Percentiles rank a stretch among this genome's conserved stretches.
Evolutionary conservation across 495 filamentous ascomycete species (phyloP).

Genomic region (Amphirosellinia nigrospora): DNA sequence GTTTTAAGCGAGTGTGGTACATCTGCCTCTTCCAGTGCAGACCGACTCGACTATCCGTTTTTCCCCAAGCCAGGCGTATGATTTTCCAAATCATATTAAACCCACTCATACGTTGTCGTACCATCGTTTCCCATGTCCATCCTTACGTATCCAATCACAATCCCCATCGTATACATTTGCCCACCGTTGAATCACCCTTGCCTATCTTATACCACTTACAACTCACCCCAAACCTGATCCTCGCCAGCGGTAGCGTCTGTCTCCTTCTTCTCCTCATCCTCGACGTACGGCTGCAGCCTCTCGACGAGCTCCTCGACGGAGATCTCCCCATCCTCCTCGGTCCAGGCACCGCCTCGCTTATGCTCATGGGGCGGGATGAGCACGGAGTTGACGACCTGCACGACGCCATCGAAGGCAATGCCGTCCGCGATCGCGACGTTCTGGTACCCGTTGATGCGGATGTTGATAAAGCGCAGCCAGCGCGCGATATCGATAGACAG

Average conservation of each 20-base stretch:
- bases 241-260: slow-evolving; percentile 33
- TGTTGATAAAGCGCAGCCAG: slow-evolving; percentile 64
- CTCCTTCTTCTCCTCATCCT: slow-evolving; percentile 26
- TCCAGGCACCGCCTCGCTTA: slow-evolving; percentile 18
- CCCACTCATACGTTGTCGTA: background rate
- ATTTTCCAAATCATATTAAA: no score
- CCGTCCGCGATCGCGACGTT: slow-evolving; percentile 68
- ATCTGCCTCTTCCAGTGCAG: background rate
- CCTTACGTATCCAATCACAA: background rate
- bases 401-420: slow-evolving; percentile 72
- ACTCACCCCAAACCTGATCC: slow-evolving; percentile 28
- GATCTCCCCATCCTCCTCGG: slow-evolving; percentile 59
- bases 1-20: slow-evolving; percentile 7
- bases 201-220: slow-evolving; percentile 25
- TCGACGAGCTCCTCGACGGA: slow-evolving; percentile 68
- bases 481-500: slow-evolving; percentile 71
- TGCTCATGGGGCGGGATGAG: slow-evolving; percentile 73
- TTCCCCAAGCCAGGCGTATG: background rate
- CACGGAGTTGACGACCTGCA: slow-evolving; percentile 73
- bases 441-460: slow-evolving; percentile 73
- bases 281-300: slow-evolving; percentile 48
- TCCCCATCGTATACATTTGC: background rate
- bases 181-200: background rate
- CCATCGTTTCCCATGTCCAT: background rate
- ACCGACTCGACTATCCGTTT: background rate